Evolutionary conservation across 2,329 filamentous ascomycete genomes (phyloP).

Genomic region (Aureobasidium melanogenum): DNA sequence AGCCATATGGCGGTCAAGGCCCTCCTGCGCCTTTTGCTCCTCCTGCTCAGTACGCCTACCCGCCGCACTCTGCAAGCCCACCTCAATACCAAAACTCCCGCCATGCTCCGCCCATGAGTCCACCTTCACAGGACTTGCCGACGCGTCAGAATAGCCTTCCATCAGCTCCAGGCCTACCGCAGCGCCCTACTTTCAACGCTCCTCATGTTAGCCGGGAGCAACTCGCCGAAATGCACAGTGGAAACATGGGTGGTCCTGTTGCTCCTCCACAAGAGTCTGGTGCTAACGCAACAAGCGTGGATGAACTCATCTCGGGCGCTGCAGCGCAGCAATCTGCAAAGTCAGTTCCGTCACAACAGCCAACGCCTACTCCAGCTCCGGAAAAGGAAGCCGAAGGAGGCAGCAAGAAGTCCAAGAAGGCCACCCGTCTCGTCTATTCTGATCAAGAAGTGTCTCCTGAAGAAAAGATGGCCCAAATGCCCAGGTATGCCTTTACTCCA

Average conservation of each 20-base stretch:
- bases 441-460: constrained; percentile 75
- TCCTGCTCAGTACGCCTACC: constrained; percentile 11
- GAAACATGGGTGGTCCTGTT: constrained; percentile 31
- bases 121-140: constrained; percentile 23
- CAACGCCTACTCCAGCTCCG: not conserved
- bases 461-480: constrained; percentile 75
- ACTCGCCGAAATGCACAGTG: constrained; percentile 50
- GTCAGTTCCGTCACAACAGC: constrained; percentile 2
- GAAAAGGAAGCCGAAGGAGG: constrained; percentile 11
- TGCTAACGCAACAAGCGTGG: constrained; percentile 36
- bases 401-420: constrained; percentile 46
- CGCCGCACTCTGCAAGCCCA: constrained; percentile 27
- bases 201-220: constrained; percentile 45
- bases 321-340: constrained; percentile 20
- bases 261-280: constrained; percentile 25
- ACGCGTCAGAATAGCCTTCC: constrained; percentile 47
- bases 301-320: constrained; percentile 43
- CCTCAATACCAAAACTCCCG: constrained; percentile 19
- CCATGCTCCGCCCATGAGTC: constrained; percentile 11
- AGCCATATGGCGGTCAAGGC: constrained; percentile 14
- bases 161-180: constrained; percentile 49
- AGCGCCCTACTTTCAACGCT: constrained; percentile 50
- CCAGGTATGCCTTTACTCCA: constrained; percentile 63
- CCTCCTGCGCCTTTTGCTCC: constrained; percentile 5
- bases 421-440: constrained; percentile 65